phyloP scores from a whole-genome alignment of 2,329 filamentous ascomycete species.

The Sclerotiophoma versabilis region DNA sequence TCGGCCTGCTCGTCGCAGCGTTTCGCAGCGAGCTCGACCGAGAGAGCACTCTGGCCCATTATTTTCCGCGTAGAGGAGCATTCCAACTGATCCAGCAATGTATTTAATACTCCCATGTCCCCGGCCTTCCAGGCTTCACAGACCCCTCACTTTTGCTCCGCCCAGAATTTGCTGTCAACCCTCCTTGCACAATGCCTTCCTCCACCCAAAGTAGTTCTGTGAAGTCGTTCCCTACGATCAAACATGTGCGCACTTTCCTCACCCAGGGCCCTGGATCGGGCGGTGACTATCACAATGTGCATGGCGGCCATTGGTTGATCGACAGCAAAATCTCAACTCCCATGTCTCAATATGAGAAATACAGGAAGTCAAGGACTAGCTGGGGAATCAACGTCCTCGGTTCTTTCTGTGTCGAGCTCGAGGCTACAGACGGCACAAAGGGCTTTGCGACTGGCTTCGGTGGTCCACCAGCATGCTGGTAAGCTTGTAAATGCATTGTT shows the following conservation, averaged over 20 bases:
- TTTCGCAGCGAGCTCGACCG: conserved; percentile 42
- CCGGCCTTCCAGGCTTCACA: conserved; percentile 19
- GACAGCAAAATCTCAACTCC: conserved; percentile 92
- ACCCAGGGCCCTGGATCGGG: conserved; percentile 69
- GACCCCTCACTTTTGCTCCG: conserved; percentile 25
- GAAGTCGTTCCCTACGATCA: conserved; percentile 76
- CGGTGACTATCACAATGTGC: conserved; percentile 92
- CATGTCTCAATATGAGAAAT: conserved; percentile 88
- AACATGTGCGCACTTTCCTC: conserved; percentile 75
- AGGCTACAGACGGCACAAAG: conserved; percentile 88
- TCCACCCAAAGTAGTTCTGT: conserved; percentile 29
- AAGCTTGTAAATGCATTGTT: background rate
- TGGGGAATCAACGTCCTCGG: conserved; percentile 97
- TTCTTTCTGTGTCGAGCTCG: conserved; percentile 89
- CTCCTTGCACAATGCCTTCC: conserved; percentile 38
- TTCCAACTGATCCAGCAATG: conserved; percentile 22
- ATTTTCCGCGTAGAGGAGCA: conserved; percentile 17
- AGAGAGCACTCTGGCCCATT: conserved; percentile 26
- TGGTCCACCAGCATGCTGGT: conserved; percentile 90
- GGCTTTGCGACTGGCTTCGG: conserved; percentile 95
- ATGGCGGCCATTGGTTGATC: conserved; percentile 78
- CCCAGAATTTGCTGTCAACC: conserved; percentile 2
- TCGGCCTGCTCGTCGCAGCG: conserved; percentile 21
- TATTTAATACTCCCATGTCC: conserved; percentile 32
- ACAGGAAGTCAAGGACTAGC: conserved; percentile 84